These are phyloP conservation scores for Kuraishia hungarica DNA, from an alignment of 805 yeast species.

Conservation along the genomic window DNA sequence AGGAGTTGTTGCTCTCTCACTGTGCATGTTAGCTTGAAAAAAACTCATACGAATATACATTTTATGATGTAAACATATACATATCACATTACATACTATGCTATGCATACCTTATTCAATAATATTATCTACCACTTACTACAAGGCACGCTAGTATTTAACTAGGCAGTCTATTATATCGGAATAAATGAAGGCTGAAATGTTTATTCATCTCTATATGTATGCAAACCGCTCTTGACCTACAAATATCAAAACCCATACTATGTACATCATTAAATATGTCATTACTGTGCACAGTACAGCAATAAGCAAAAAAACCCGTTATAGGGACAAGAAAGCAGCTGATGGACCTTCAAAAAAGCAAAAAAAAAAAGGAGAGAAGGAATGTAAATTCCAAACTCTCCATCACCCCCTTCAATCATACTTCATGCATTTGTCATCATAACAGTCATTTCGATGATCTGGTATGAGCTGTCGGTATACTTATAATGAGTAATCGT, in stretches of 20 bases:
- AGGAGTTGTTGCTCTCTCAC: not conserved
- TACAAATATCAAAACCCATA: not conserved
- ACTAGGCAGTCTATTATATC: too few relatives aligned
- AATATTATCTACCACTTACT: too few relatives aligned
- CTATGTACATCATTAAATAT: not conserved
- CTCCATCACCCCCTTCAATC: not conserved
- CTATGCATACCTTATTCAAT: too few relatives aligned
- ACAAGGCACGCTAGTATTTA: too few relatives aligned
- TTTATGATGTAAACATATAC: not conserved
- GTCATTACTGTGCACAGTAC: not conserved
- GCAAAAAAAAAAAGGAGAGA: too few relatives aligned
- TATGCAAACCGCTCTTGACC: not conserved
- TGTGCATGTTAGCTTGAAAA: not conserved
- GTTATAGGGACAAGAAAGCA: not conserved
- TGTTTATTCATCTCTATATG: not conserved
- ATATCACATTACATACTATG: not conserved
- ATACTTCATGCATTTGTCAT: not conserved
- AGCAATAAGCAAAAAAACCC: not conserved
- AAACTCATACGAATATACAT: not conserved
- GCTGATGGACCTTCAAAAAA: not conserved
- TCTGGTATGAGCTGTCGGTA: not conserved
- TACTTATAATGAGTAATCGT: not conserved
- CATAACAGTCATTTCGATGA: not conserved
- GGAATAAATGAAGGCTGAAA: not conserved
- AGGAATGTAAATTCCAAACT: not conserved